Percentiles rank a stretch among this genome's conserved stretches.
Evolutionary conservation across 2,329 filamentous ascomycete genomes (phyloP).

Genomic region (Dendrostoma leiphaemia): DNA sequence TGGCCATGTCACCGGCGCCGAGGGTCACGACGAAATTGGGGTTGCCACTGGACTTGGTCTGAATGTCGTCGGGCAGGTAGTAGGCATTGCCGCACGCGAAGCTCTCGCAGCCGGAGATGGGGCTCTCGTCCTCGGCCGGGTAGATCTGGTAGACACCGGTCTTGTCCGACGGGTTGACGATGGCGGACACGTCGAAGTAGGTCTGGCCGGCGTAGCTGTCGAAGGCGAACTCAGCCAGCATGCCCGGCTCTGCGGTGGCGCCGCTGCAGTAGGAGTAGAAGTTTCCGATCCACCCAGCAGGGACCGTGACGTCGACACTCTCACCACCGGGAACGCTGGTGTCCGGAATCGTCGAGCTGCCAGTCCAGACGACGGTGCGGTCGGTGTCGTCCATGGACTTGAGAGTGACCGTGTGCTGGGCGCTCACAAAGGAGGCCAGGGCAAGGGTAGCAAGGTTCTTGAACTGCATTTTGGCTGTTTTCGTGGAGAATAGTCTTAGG

Average conservation of each 20-base stretch:
- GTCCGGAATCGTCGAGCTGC: slow-evolving; percentile 38
- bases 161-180: slow-evolving; percentile 39
- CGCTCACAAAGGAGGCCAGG: slow-evolving; percentile 40
- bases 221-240: slow-evolving; percentile 35
- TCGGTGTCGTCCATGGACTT: slow-evolving; percentile 52
- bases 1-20: slow-evolving; percentile 32
- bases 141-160: slow-evolving; percentile 39
- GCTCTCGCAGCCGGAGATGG: slow-evolving; percentile 37
- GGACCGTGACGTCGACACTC: slow-evolving; percentile 32
- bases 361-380: slow-evolving; percentile 51
- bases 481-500: background rate
- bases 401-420: slow-evolving; percentile 54
- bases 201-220: slow-evolving; percentile 33
- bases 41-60: slow-evolving; percentile 52
- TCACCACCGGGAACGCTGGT: slow-evolving; percentile 38
- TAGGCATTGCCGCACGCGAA: slow-evolving; percentile 49
- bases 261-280: slow-evolving; percentile 34
- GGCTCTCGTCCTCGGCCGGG: slow-evolving; percentile 26
- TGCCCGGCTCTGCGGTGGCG: slow-evolving; percentile 32
- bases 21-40: slow-evolving; percentile 51
- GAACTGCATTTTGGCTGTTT: slow-evolving; percentile 54
- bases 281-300: slow-evolving; percentile 30
- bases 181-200: slow-evolving; percentile 46
- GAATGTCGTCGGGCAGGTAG: slow-evolving; percentile 51
- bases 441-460: slow-evolving; percentile 39